These are phyloP conservation scores for Xylariaceae sp. DNA, from an alignment of 2,329 filamentous ascomycete genomes.

Conservation along the genomic window DNA sequence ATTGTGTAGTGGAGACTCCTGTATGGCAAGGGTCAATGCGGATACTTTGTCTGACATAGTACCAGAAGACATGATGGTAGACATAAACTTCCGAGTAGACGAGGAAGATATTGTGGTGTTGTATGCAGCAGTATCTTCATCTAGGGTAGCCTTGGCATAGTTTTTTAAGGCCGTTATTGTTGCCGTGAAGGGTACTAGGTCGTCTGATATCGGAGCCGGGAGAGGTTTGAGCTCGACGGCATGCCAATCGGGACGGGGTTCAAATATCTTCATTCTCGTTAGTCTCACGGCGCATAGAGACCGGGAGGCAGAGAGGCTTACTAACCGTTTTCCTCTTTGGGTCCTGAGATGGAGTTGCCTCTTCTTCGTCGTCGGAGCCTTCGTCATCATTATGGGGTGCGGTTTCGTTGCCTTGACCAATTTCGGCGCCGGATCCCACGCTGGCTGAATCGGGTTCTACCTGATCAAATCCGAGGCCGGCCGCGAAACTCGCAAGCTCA, in stretches of 20 bases:
- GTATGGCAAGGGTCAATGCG: constrained; percentile 85
- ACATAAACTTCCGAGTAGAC: constrained; percentile 92
- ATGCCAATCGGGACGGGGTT: constrained; percentile 57
- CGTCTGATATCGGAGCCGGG: constrained; percentile 43
- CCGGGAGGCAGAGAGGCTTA: constrained; percentile 31
- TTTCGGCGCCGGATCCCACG: constrained; percentile 35
- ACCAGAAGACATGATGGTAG: constrained; percentile 93
- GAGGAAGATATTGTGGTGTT: constrained; percentile 68
- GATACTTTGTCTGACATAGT: constrained; percentile 97
- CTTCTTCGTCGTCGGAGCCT: constrained; percentile 11
- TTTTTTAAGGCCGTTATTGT: constrained; percentile 54
- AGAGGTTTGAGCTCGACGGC: constrained; percentile 42
- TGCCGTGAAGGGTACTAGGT: constrained; percentile 41
- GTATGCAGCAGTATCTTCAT: constrained; percentile 74
- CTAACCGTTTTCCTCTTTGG: constrained; percentile 41
- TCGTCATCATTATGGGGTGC: constrained; percentile 31
- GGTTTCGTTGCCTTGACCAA: constrained; percentile 16
- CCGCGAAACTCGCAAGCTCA: constrained; percentile 51
- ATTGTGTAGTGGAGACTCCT: constrained; percentile 94
- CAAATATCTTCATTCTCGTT: constrained; percentile 44
- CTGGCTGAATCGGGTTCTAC: constrained; percentile 39
- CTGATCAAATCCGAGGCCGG: constrained; percentile 46
- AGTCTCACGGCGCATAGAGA: constrained; percentile 9
- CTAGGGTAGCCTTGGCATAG: constrained; percentile 70
- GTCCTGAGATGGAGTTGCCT: constrained; percentile 31